These are phyloP conservation scores for Acanthamoeba castellanii DNA, from an alignment of 208 protist genomes.

Conservation along the genomic window DNA sequence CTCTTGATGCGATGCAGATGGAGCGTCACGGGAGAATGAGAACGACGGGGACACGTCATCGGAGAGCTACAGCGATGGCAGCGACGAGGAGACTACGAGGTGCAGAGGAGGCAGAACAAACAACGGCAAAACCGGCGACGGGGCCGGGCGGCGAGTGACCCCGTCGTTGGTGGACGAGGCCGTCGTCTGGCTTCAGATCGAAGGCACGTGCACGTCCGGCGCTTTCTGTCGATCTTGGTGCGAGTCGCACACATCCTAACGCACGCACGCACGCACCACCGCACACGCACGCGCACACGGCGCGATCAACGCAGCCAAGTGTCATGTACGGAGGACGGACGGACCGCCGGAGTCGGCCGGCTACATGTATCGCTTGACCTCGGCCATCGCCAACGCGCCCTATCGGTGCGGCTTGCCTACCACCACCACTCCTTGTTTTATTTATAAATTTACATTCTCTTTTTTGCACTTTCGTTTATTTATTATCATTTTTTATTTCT, in stretches of 20 bases:
- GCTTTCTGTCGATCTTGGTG: background rate
- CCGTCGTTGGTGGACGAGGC: conserved; percentile 31
- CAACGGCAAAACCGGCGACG: background rate
- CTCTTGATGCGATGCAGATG: background rate
- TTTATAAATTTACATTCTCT: background rate
- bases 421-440: background rate
- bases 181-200: conserved; percentile 60
- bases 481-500: background rate
- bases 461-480: background rate
- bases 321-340: conserved; percentile 40
- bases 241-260: background rate
- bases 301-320: conserved; percentile 1
- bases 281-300: no score
- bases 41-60: background rate
- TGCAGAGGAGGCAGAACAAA: background rate
- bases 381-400: conserved; percentile 44
- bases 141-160: background rate
- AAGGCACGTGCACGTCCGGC: background rate
- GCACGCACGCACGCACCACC: background rate
- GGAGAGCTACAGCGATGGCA: background rate
- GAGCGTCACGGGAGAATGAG: background rate
- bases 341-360: background rate
- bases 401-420: background rate
- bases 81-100: background rate
- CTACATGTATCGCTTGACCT: conserved; percentile 42